Conservation (phyloP, 148 eudicot genomes). For the Rhododendron vialii region DNA sequence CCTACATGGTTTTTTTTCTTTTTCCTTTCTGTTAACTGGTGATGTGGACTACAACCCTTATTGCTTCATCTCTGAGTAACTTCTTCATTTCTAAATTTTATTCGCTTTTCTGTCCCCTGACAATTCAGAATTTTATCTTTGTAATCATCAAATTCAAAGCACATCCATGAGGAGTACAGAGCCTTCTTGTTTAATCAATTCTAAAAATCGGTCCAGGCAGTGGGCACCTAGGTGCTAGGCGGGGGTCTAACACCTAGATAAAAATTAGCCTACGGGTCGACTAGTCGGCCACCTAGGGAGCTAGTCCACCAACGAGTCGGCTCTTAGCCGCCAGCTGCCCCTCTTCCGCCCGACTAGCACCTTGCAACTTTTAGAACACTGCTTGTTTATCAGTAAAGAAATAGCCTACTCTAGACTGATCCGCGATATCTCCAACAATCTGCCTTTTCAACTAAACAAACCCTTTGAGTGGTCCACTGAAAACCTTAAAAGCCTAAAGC, state of each 20-base stretch:
- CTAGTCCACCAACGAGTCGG: too few relatives aligned
- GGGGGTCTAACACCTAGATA: neutral
- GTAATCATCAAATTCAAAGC: neutral
- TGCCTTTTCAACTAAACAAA: neutral
- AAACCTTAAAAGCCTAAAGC: neutral
- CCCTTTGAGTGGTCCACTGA: neutral
- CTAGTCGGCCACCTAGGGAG: too few relatives aligned
- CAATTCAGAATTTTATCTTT: neutral
- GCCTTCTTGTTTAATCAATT: neutral
- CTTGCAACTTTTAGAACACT: neutral
- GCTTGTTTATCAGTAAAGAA: neutral
- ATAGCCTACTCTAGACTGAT: neutral
- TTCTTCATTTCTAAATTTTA: neutral
- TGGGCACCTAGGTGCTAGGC: too few relatives aligned
- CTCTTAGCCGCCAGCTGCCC: neutral
- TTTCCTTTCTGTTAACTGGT: neutral
- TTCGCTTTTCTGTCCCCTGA: neutral
- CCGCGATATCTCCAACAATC: neutral
- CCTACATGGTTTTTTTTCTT: neutral
- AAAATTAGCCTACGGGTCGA: neutral
- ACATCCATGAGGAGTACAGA: neutral
- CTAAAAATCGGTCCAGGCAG: neutral
- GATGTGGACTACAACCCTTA: neutral
- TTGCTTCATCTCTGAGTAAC: neutral
- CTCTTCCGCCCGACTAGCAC: neutral